These are phyloP conservation scores for Physocladia obscura DNA, from an alignment of 192 early-diverging fungal species.

Conservation along the genomic window DNA sequence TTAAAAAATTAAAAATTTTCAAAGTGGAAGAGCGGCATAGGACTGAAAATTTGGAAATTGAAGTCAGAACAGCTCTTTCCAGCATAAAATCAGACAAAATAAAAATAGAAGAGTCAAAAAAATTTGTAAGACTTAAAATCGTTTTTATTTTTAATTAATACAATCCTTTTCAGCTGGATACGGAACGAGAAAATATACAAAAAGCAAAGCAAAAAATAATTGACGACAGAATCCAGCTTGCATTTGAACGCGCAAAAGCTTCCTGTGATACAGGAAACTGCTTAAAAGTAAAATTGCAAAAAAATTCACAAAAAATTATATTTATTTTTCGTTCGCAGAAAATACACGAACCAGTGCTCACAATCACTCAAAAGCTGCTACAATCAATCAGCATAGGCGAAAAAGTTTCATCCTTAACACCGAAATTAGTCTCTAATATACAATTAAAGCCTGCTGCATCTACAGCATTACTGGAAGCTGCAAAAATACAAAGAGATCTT, in stretches of 20 bases:
- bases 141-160: too few species aligned
- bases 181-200: too few species aligned
- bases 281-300: too few species aligned
- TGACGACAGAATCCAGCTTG: constrained; percentile 11
- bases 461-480: not conserved
- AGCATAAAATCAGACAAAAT: not conserved
- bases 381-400: not conserved
- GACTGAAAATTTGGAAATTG: constrained; percentile 10
- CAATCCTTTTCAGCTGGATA: too few species aligned
- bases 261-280: too few species aligned
- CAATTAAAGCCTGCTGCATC: not conserved
- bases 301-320: not conserved
- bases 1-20: not conserved
- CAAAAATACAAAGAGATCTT: constrained; percentile 4
- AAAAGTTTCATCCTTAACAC: not conserved
- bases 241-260: constrained; percentile 2
- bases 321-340: not conserved
- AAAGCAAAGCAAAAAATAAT: constrained; percentile 14
- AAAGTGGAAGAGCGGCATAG: constrained; percentile 16
- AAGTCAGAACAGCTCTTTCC: constrained; percentile 1
- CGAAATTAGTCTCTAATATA: too few species aligned
- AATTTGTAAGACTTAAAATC: not conserved
- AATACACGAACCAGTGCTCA: not conserved
- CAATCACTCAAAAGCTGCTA: not conserved
- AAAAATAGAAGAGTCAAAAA: not conserved